These are phyloP conservation scores for Fusarium napiforme DNA, from an alignment of 2,329 filamentous ascomycete species.

Conservation along the genomic window DNA sequence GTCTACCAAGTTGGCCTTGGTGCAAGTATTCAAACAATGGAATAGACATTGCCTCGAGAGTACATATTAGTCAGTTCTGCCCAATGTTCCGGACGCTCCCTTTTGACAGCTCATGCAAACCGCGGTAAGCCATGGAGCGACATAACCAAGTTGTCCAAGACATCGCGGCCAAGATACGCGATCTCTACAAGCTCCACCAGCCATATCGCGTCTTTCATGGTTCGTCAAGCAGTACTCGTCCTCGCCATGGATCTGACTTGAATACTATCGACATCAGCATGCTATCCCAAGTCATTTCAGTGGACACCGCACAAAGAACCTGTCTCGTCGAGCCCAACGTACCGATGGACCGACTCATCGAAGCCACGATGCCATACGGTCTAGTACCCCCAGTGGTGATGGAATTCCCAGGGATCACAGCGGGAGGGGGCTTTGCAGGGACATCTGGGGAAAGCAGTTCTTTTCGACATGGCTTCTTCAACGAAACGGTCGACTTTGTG, in stretches of 20 bases:
- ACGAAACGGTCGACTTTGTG: conserved; percentile 68
- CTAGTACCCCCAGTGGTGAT: conserved; percentile 74
- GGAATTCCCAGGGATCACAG: conserved; percentile 77
- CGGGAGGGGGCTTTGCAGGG: conserved; percentile 73
- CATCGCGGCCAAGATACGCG: conserved; percentile 56
- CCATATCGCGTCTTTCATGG: conserved; percentile 79
- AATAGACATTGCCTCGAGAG: rapidly evolving
- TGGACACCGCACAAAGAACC: conserved; percentile 3
- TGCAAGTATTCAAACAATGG: neutral
- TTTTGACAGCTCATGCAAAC: rapidly evolving
- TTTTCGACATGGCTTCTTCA: conserved; percentile 74
- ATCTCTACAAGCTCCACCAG: conserved; percentile 56
- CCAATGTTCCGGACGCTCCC: rapidly evolving
- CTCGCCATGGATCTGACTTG: conserved; percentile 48
- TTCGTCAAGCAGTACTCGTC: conserved; percentile 76
- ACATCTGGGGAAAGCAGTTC: conserved; percentile 75
- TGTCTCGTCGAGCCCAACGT: conserved; percentile 74
- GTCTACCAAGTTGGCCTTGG: too few relatives aligned
- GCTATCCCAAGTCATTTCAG: conserved; percentile 24
- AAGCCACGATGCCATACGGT: conserved; percentile 63
- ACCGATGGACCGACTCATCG: conserved; percentile 72
- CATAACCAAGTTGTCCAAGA: conserved; percentile 57
- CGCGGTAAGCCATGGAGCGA: conserved; percentile 53
- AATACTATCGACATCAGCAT: conserved; percentile 39
- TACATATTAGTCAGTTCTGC: neutral